Evolutionary conservation across 495 filamentous ascomycete genomes (phyloP), one percentile per base, ranked within the genome.

Genomic region (Annulohypoxylon bovei): DNA sequence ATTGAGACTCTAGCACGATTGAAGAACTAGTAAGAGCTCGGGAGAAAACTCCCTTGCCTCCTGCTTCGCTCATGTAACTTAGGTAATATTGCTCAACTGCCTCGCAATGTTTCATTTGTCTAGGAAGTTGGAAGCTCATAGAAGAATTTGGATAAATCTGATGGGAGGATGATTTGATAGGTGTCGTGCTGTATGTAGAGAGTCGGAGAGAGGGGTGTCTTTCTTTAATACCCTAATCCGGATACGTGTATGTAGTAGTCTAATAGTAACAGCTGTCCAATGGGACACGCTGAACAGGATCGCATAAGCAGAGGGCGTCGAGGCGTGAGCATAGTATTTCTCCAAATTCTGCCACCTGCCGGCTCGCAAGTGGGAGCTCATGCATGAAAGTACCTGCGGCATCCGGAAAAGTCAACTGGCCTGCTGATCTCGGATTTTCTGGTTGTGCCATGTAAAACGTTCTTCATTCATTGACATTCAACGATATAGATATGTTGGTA

Each of bases 401-500:
- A 53, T 65, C 66, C 70, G 56, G 65, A 73, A 72, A 58, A 55
- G 70, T 66, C 39, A 53, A 62, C 23, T 66, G 57, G 40, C 62
- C 56, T 70, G 70, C 62, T 70, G 71, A 73, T 70, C 71, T 55
- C 58, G 50, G 70, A 30, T 46, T 70, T 63, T 46, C 32, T 53
- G 37, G 30, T 60, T 64, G 35, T n/a, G n/a, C n/a, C n/a, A n/a
- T n/a, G n/a, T 37, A 16, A 70, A 55, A 39, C 23, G 49, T 55
- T 55, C 44, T 42, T 37, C 23, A 61, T 65, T 61, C 40, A 53
- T n/a, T n/a, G n/a, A 33, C 49, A 6, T 53, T 23, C 12, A 14
- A 16, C 0, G 37, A 12, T 40, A 40, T 46, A 46, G 14, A 46
- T 32, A 32, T 32, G 8, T 4, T 32, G 30, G 8, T 32, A 32